phyloP scores from a whole-genome alignment of 2,329 filamentous ascomycete genomes.

The Coniochaeta ligniaria region DNA sequence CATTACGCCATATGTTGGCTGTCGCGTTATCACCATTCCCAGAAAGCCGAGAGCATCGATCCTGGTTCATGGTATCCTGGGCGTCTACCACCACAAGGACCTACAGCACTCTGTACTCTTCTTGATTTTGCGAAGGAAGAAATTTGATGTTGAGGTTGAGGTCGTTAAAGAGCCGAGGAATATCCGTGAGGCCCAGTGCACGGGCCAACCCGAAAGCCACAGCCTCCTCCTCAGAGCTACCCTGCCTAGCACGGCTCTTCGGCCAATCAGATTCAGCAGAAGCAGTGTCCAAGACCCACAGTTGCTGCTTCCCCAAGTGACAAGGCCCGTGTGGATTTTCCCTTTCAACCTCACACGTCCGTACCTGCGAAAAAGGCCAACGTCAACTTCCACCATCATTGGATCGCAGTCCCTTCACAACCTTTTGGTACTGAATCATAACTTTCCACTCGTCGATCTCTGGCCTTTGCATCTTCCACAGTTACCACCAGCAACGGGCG shows the following conservation, averaged over 20 bases:
- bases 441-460: neutral
- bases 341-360: constrained; percentile 2
- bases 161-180: neutral
- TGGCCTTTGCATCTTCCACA: neutral
- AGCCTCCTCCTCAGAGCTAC: neutral
- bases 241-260: neutral
- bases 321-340: constrained; percentile 2
- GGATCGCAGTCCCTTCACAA: neutral
- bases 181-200: neutral
- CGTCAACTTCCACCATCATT: neutral
- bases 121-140: no score
- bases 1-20: no score
- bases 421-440: neutral
- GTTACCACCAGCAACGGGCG: neutral
- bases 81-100: no score
- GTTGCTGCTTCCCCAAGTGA: neutral
- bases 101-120: no score
- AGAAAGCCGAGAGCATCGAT: no score
- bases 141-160: neutral
- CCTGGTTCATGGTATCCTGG: no score
- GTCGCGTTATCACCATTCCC: no score
- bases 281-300: neutral
- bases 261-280: neutral
- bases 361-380: constrained; percentile 1
- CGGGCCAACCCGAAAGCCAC: neutral